Conservation (phyloP, 345 rosid genomes). For the Turritis glabra region DNA sequence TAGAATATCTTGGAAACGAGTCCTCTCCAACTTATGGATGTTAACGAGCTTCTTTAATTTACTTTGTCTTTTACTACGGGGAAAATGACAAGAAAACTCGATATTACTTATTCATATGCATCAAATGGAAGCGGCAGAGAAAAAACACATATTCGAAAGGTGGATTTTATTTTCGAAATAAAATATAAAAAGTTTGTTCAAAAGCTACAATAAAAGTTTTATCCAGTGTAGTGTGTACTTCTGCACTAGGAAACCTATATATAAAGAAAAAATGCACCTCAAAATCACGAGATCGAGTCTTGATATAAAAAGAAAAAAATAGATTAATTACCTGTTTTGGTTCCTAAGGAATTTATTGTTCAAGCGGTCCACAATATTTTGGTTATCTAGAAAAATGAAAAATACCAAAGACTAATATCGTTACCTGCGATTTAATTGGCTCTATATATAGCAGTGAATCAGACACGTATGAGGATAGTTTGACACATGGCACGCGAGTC, state of each 20-base stretch:
- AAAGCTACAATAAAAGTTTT: not conserved
- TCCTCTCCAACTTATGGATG: not conserved
- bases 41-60: not conserved
- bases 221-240: not conserved
- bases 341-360: no score
- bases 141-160: not conserved
- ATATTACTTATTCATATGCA: not conserved
- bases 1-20: constrained; percentile 6
- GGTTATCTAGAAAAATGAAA: not conserved
- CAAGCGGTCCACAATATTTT: not conserved
- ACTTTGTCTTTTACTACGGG: not conserved
- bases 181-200: not conserved
- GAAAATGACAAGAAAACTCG: not conserved
- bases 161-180: not conserved
- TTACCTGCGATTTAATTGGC: constrained; percentile 7
- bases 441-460: not conserved
- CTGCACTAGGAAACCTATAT: not conserved
- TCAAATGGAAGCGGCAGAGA: not conserved
- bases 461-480: constrained; percentile 14
- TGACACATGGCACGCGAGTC: not conserved
- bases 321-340: not conserved
- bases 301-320: no score
- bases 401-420: not conserved
- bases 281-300: not conserved
- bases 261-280: not conserved